Evolutionary conservation across 2,329 filamentous ascomycete genomes (phyloP), one percentile per base, ranked within the genome.

Genomic region (Venturia asperata): DNA sequence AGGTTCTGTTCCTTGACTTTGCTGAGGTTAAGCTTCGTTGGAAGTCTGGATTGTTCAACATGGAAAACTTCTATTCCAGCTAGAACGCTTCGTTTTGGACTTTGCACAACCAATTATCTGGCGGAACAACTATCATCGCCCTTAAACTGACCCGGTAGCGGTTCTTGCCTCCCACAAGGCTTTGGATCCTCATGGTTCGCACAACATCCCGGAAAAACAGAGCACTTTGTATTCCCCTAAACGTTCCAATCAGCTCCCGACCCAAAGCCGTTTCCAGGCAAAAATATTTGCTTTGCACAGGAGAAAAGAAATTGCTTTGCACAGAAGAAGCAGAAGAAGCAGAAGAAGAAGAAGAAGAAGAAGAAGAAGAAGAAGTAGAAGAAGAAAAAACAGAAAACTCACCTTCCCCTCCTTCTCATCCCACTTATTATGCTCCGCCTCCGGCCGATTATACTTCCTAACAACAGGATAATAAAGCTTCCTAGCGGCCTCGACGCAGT

Each of bases 201-300:
- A 61, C 60, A 61, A 27, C 60, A 61, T 5, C 60, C 60, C 37
- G 60, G 60, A 27, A 61, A 61, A 43, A 61, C 60, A 45, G 39
- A 27, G 5, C 60, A 61, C 17, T 61, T 61, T 1, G 39, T 42
- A 61, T 61, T 30, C 5, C 37, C 60, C 47, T 52, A 6, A 27
- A 15, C 47, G 2, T 9, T 5, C 10, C 24, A 15, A 52, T 52
- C 15, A 52, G 47, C 21, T 15, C 2, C 47, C 2, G 27, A 24
- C 9, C 47, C 6, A 13, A 45, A 6, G 3, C 15, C 21, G 9
- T 24, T n/a, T 9, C 45, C n/a, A 47, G 24, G 7, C 45, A 49
- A 2, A 9, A 41, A 34, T 34, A 34, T 6, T n/a, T n/a, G n/a
- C n/a, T n/a, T n/a, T n/a, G n/a, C n/a, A n/a, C n/a, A n/a, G n/a